Percentiles rank a stretch among this genome's conserved stretches.
phyloP scores from a whole-genome alignment of 768 basidiomycete species.

The Trametes cinnabarina region DNA sequence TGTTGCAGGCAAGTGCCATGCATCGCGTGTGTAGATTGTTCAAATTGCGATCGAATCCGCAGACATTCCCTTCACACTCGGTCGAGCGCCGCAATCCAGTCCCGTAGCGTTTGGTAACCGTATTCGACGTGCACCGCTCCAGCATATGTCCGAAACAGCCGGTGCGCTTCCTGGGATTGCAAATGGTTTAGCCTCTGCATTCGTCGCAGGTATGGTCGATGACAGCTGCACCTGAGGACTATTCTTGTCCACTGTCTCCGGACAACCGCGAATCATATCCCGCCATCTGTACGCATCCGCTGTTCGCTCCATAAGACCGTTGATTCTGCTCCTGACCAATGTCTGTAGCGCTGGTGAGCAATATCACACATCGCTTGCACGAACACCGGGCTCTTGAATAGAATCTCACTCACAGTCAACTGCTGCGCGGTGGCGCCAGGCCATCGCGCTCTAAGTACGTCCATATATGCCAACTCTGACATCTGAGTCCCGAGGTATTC shows the following conservation, averaged over 20 bases:
- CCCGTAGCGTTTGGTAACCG: not conserved
- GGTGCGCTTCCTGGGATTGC: not conserved
- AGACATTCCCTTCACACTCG: not conserved
- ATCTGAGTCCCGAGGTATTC: conserved; percentile 2
- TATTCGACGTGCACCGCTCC: conserved; percentile 3
- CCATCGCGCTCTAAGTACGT: not conserved
- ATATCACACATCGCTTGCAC: too few species aligned
- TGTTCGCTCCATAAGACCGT: conserved; percentile 4
- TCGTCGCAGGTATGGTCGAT: too few species aligned
- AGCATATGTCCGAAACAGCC: conserved; percentile 10
- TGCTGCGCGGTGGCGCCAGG: not conserved
- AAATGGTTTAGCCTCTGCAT: not conserved
- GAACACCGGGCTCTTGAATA: too few species aligned
- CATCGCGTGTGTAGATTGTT: not conserved
- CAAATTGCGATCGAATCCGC: not conserved
- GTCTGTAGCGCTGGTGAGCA: not conserved
- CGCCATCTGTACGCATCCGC: conserved; percentile 6
- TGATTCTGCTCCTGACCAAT: not conserved
- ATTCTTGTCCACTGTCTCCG: not conserved
- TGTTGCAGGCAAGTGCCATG: not conserved
- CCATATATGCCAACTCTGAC: not conserved
- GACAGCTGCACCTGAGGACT: not conserved
- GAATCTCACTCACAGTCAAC: not conserved
- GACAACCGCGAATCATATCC: conserved; percentile 4
- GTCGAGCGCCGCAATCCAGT: conserved; percentile 4